Conservation (phyloP, 2,329 filamentous ascomycete species). For the Xylariales sp. region DNA sequence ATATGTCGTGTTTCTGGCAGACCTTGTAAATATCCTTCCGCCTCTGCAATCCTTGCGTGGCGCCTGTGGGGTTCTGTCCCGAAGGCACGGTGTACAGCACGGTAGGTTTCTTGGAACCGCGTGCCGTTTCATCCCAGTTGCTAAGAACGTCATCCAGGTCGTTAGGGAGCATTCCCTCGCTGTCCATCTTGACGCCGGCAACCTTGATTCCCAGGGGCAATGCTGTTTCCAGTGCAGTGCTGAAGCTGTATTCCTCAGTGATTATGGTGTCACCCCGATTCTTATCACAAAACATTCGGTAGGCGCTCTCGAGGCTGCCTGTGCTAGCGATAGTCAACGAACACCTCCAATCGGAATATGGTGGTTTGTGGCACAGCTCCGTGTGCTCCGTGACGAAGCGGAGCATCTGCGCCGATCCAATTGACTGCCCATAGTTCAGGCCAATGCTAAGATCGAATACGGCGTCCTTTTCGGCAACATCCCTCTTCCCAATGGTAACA, state of each 20-base stretch:
- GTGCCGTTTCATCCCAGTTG: conserved; percentile 41
- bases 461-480: conserved; percentile 44
- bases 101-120: conserved; percentile 44
- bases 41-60: conserved; percentile 67
- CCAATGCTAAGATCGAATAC: conserved; percentile 76
- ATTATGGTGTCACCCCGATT: conserved; percentile 72
- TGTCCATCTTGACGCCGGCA: conserved; percentile 48
- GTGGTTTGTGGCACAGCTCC: conserved; percentile 81
- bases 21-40: conserved; percentile 71
- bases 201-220: conserved; percentile 47
- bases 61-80: conserved; percentile 87
- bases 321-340: conserved; percentile 84
- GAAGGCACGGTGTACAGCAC: conserved; percentile 62
- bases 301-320: conserved; percentile 74
- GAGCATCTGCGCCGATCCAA: conserved; percentile 80
- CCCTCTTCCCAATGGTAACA: conserved; percentile 76
- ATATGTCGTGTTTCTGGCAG: conserved; percentile 78
- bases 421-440: conserved; percentile 89
- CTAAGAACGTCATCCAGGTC: conserved; percentile 46
- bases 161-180: conserved; percentile 47
- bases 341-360: conserved; percentile 87
- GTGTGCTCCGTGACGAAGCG: conserved; percentile 94
- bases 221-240: conserved; percentile 60
- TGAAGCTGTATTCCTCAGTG: conserved; percentile 90
- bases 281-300: conserved; percentile 73